These are phyloP conservation scores for Talaromyces sp. DNA, from an alignment of 2,329 filamentous ascomycete genomes.

Conservation along the genomic window DNA sequence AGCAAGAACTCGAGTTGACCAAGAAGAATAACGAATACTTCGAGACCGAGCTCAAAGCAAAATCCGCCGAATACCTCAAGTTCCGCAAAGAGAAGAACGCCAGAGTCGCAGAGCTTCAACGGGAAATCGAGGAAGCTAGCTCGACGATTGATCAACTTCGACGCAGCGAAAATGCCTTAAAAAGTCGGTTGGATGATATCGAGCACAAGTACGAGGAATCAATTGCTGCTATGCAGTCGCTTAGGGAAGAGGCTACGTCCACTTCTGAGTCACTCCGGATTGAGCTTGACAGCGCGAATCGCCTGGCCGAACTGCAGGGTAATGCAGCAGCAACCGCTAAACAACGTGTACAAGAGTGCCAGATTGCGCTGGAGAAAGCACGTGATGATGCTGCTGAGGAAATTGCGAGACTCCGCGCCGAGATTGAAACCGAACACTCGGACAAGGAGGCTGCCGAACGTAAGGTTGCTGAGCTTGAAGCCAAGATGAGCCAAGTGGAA, in stretches of 20 bases:
- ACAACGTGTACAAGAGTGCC: slow-evolving; percentile 57
- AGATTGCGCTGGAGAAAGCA: slow-evolving; percentile 54
- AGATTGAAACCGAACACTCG: slow-evolving; percentile 55
- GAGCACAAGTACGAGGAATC: slow-evolving; percentile 84
- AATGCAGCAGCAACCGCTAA: slow-evolving; percentile 59
- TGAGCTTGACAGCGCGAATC: slow-evolving; percentile 75
- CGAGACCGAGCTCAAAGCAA: slow-evolving; percentile 85
- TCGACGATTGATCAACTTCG: slow-evolving; percentile 73
- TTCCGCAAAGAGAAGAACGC: slow-evolving; percentile 93
- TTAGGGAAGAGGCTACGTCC: slow-evolving; percentile 77
- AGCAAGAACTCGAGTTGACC: slow-evolving; percentile 84
- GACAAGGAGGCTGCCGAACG: slow-evolving; percentile 62
- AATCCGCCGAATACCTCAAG: slow-evolving; percentile 79
- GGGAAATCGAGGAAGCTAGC: slow-evolving; percentile 79
- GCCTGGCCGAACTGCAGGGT: slow-evolving; percentile 71
- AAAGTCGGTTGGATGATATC: slow-evolving; percentile 76
- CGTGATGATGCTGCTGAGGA: slow-evolving; percentile 62
- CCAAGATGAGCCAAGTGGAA: slow-evolving; percentile 59
- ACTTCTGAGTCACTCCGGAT: slow-evolving; percentile 83
- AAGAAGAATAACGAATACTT: slow-evolving; percentile 93
- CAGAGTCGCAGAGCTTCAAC: slow-evolving; percentile 81
- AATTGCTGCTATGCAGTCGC: slow-evolving; percentile 74
- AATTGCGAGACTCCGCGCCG: slow-evolving; percentile 52
- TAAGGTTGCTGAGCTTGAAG: slow-evolving; percentile 63
- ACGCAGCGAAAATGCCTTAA: slow-evolving; percentile 74